A percentile compares a stretch with the other conserved stretches of the same genome.
phyloP scores from a whole-genome alignment of 345 rosid genomes.

The Geranium rotundifolium region DNA sequence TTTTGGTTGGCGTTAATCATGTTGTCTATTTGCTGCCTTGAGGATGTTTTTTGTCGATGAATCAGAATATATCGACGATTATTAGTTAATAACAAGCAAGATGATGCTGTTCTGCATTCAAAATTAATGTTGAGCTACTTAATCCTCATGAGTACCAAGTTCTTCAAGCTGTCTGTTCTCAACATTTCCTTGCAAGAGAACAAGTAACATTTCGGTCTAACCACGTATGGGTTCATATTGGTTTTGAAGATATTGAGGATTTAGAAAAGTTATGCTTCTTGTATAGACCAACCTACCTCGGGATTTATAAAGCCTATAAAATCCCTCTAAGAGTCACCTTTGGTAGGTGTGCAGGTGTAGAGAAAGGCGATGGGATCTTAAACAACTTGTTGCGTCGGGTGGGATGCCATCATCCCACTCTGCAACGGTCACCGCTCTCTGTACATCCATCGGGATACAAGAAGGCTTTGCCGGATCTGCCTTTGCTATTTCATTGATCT shows the following conservation, averaged over 20 bases:
- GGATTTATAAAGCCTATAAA: neutral
- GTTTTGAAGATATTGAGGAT: neutral
- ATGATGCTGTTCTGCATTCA: too few relatives aligned
- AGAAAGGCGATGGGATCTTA: constrained; percentile 74
- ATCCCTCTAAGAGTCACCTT: constrained; percentile 28
- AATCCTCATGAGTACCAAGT: too few relatives aligned
- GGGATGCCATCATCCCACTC: constrained; percentile 99
- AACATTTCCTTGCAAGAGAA: too few relatives aligned
- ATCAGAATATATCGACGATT: too few relatives aligned
- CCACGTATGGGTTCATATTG: too few relatives aligned
- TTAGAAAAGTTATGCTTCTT: neutral
- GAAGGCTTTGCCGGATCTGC: constrained; percentile 73
- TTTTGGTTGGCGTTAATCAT: too few relatives aligned
- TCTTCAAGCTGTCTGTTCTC: too few relatives aligned
- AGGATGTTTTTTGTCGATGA: too few relatives aligned
- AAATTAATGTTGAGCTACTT: too few relatives aligned
- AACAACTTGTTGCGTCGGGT: constrained; percentile 77
- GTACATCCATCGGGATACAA: constrained; percentile 68
- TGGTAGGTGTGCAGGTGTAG: constrained; percentile 64
- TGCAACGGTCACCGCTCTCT: constrained; percentile 71
- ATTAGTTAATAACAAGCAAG: too few relatives aligned
- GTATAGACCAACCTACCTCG: neutral
- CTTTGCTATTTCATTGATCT: constrained; percentile 57
- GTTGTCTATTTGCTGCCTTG: too few relatives aligned
- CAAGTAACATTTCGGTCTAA: too few relatives aligned